Evolutionary conservation across 2,329 filamentous ascomycete species (phyloP).

Genomic region (Westerdykella aurantiaca): DNA sequence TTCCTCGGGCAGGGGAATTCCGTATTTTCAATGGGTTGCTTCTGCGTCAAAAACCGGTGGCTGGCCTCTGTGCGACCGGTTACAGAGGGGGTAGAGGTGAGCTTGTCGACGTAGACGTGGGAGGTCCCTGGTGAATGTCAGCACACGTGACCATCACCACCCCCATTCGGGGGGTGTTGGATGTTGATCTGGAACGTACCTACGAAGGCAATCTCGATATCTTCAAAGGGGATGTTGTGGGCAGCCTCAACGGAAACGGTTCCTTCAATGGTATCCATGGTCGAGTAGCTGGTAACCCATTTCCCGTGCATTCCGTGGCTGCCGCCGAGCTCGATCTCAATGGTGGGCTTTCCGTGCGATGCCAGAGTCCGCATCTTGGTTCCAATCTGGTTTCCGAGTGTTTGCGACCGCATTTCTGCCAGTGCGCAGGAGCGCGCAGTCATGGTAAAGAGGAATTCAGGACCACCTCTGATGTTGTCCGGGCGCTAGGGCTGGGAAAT

Average conservation of each 20-base stretch:
- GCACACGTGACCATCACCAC: background rate
- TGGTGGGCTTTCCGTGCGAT: conserved; percentile 34
- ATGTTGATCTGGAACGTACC: conserved; percentile 37
- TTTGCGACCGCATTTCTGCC: conserved; percentile 16
- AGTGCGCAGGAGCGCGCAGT: background rate
- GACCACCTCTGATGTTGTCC: too few relatives aligned
- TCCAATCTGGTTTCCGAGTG: conserved; percentile 27
- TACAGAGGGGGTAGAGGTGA: conserved; percentile 48
- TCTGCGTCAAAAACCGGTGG: conserved; percentile 57
- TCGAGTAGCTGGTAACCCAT: conserved; percentile 49
- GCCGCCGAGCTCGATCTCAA: conserved; percentile 40
- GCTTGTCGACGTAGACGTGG: conserved; percentile 51
- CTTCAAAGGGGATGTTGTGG: conserved; percentile 52
- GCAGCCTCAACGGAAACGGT: conserved; percentile 46
- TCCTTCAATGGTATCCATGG: conserved; percentile 53
- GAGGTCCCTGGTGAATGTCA: conserved; percentile 41
- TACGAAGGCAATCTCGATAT: conserved; percentile 54
- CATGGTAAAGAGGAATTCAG: background rate
- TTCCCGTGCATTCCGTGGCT: conserved; percentile 23
- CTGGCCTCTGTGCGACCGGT: conserved; percentile 51
- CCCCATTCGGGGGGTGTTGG: background rate
- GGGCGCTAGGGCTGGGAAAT: too few relatives aligned
- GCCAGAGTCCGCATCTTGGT: conserved; percentile 32
- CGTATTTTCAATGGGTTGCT: conserved; percentile 52
- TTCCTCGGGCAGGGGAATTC: conserved; percentile 52